Evolutionary conservation across 176 grass and related monocot species (phyloP).

Genomic region (Aegilops tauschii): DNA sequence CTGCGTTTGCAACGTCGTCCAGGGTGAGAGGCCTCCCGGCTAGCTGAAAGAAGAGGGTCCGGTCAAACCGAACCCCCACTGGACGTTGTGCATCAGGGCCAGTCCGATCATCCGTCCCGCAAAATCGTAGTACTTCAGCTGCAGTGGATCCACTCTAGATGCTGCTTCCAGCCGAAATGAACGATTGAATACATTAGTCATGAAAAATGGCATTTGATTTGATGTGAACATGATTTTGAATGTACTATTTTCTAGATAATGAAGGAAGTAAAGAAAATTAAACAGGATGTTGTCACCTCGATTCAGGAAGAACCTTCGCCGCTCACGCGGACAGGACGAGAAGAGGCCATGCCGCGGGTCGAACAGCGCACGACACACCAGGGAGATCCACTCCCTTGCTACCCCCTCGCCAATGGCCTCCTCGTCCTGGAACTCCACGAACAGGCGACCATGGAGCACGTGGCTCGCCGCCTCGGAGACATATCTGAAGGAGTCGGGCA

Average conservation of each 20-base stretch:
- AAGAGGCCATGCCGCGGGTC: slow-evolving; percentile 43
- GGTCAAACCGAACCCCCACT: slow-evolving; percentile 55
- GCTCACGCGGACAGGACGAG: slow-evolving; percentile 51
- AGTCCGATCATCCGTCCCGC: slow-evolving; percentile 49
- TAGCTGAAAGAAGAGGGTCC: slow-evolving; percentile 55
- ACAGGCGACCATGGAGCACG: slow-evolving; percentile 29
- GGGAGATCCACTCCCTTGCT: background rate
- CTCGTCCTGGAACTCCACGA: slow-evolving; percentile 63
- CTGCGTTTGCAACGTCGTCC: slow-evolving; percentile 60
- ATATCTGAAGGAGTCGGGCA: slow-evolving; percentile 45
- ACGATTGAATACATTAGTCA: background rate
- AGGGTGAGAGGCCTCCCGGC: slow-evolving; percentile 39
- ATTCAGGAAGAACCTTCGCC: slow-evolving; percentile 63
- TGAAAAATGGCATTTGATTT: background rate
- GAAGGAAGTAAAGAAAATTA: background rate
- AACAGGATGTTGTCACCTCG: slow-evolving; percentile 35
- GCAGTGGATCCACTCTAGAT: slow-evolving; percentile 48
- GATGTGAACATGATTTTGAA: background rate
- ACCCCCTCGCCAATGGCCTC: slow-evolving; percentile 40
- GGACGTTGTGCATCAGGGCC: slow-evolving; percentile 54
- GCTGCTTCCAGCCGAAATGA: slow-evolving; percentile 28
- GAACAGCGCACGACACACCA: slow-evolving; percentile 54
- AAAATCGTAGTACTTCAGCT: slow-evolving; percentile 49
- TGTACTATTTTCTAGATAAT: background rate
- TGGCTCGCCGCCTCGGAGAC: slow-evolving; percentile 8